These are phyloP conservation scores for Spergularia azorica DNA, from an alignment of 179 eudicot genomes.

Conservation along the genomic window DNA sequence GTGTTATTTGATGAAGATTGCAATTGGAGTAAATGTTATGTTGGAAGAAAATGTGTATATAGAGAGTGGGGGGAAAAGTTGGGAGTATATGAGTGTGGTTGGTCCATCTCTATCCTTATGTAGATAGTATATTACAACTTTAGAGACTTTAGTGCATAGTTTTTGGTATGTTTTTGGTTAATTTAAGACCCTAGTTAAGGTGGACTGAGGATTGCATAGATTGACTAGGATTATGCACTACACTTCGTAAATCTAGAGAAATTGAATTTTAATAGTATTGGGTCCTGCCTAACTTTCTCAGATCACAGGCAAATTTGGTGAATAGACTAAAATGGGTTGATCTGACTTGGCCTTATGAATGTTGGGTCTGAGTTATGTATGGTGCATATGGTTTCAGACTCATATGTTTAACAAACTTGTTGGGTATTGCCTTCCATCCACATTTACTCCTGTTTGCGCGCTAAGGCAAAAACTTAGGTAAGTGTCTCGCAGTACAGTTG, in stretches of 20 bases:
- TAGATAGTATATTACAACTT: neutral
- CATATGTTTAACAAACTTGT: neutral
- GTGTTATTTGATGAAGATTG: constrained; percentile 14
- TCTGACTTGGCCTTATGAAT: neutral
- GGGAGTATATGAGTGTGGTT: constrained; percentile 5
- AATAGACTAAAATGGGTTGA: neutral
- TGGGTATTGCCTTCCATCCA: neutral
- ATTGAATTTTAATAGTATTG: neutral
- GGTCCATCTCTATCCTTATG: constrained; percentile 22
- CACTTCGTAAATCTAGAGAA: neutral
- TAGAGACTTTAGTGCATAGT: neutral
- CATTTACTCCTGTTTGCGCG: too few relatives aligned
- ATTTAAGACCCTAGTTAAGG: neutral
- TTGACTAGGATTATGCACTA: constrained; percentile 1
- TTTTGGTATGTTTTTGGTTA: neutral
- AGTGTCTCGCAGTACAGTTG: too few relatives aligned
- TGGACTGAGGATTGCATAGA: neutral
- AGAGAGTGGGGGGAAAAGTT: constrained; percentile 5
- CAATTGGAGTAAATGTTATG: constrained; percentile 7
- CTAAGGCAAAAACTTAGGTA: too few relatives aligned
- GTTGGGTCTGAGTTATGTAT: too few relatives aligned
- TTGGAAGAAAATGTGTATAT: constrained; percentile 19
- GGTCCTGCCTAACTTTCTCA: too few relatives aligned
- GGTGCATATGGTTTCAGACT: neutral
- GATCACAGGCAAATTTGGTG: too few relatives aligned